phyloP scores from a whole-genome alignment of 805 yeast species.

The Wickerhamiella spandovensis region DNA sequence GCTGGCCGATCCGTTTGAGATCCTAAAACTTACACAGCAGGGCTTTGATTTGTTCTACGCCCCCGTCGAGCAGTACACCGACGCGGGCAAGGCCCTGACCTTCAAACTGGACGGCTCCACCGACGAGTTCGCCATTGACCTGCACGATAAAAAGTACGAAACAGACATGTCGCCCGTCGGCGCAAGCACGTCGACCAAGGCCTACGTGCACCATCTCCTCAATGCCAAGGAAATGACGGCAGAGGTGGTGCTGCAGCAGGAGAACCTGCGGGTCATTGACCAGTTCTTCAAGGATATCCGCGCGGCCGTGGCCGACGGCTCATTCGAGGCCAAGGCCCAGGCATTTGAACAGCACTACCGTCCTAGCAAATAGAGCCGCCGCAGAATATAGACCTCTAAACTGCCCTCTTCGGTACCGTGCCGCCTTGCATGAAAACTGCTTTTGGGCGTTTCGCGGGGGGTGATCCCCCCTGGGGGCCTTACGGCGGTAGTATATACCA shows the following conservation, averaged over 20 bases:
- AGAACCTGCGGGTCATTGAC: slow-evolving; percentile 23
- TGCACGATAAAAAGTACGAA: slow-evolving; percentile 22
- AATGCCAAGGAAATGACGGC: slow-evolving; percentile 32
- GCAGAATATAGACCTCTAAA: too few species aligned
- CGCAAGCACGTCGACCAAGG: slow-evolving; percentile 21
- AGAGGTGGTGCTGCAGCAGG: slow-evolving; percentile 29
- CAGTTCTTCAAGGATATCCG: slow-evolving; percentile 24
- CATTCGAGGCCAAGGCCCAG: slow-evolving; percentile 18
- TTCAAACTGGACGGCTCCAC: slow-evolving; percentile 18
- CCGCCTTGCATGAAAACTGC: too few species aligned
- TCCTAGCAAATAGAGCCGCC: too few species aligned
- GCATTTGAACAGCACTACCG: background rate
- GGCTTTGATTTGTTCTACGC: slow-evolving; percentile 27
- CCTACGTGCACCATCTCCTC: slow-evolving; percentile 31
- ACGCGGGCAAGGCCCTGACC: slow-evolving; percentile 28
- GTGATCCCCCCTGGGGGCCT: too few species aligned
- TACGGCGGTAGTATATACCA: too few species aligned
- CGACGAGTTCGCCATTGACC: slow-evolving; percentile 17
- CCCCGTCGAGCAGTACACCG: slow-evolving; percentile 22
- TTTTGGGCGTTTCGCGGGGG: too few species aligned
- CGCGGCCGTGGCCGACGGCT: slow-evolving; percentile 19
- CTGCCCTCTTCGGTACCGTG: too few species aligned
- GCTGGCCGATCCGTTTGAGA: slow-evolving; percentile 6
- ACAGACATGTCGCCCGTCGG: slow-evolving; percentile 23
- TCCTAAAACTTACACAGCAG: slow-evolving; percentile 19